These are phyloP conservation scores for Lindgomyces ingoldianus DNA, from an alignment of 495 filamentous ascomycete species.

Conservation along the genomic window DNA sequence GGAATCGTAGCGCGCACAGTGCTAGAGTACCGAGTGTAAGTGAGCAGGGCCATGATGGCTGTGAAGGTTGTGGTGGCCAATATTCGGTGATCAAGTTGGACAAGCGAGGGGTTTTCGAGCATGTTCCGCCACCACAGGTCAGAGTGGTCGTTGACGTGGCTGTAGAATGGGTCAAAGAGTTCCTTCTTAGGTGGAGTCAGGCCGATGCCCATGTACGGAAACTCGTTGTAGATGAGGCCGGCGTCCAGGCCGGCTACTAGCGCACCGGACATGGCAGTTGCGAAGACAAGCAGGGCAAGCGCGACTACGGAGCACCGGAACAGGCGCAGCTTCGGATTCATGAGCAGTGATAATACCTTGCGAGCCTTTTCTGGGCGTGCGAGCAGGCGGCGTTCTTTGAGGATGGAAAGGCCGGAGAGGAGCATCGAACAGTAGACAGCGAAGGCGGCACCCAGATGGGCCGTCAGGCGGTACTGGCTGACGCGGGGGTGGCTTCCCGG, in stretches of 20 bases:
- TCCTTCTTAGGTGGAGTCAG: constrained; percentile 78
- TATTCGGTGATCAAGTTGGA: constrained; percentile 94
- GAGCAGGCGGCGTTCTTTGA: constrained; percentile 71
- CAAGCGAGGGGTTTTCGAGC: constrained; percentile 92
- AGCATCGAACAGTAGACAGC: constrained; percentile 91
- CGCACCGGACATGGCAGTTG: constrained; percentile 87
- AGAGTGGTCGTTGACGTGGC: constrained; percentile 67
- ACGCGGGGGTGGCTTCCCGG: constrained; percentile 88
- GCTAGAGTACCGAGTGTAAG: constrained; percentile 67
- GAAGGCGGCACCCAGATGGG: constrained; percentile 88
- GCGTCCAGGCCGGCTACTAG: constrained; percentile 94
- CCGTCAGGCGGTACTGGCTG: constrained; percentile 86
- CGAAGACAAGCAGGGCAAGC: constrained; percentile 78
- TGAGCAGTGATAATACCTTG: constrained; percentile 59
- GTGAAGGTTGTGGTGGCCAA: constrained; percentile 87
- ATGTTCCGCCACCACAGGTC: constrained; percentile 96
- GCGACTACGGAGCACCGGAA: constrained; percentile 73
- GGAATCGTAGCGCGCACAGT: constrained; percentile 66
- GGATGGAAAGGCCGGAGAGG: constrained; percentile 81
- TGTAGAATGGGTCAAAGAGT: constrained; percentile 84
- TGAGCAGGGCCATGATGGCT: constrained; percentile 72
- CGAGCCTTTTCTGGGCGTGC: constrained; percentile 55
- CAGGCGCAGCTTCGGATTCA: constrained; percentile 62
- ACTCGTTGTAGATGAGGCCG: constrained; percentile 96
- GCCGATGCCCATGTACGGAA: constrained; percentile 88